Base-by-base conservation (phyloP, 352 stramenopile species). In the Globisporangium camurandrum region DNA sequence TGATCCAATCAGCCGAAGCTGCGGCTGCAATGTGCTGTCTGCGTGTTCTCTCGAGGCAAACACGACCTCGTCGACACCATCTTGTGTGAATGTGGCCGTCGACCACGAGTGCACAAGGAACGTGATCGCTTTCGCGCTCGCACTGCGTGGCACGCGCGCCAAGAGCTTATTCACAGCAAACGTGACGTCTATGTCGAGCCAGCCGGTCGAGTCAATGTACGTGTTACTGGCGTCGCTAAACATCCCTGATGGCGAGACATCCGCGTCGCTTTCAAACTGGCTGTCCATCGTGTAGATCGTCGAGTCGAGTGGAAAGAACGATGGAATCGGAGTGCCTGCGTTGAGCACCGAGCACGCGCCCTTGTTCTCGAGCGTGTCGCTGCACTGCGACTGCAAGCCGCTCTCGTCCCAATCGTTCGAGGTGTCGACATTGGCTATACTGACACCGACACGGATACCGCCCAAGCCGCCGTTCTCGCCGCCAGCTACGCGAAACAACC, bases 141-240 rank as follows among this genome's bases (percentile, higher is more conserved):
- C 51, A 66, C 47, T 43, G 30, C 24, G 51, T 20, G 39, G 17
- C 17, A 56, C 41, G 28, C 59, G 41, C 2, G 70, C 55, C 24
- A 84, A 49, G 24, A 82, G 71, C 12, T 54, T 49, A 54, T 89
- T 89, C 4, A 82, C 19, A 7, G 73, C 66, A n/a, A 62, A 44
- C 10, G 77, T 89, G 22, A 89, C 67, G 39, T 89, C 77, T 39
- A 89, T 71, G 24, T 84, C 69, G 23, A 89, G 27, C 77, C 77
- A 87, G 0, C 71, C 71, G 19, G 62, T 60, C 0, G 62, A 60
- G 14, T 53, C 38, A 4, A 65, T 42, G 39, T 76, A 81, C 23
- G 33, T n/a, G 49, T 86, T 84, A 2, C 49, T 59, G 4, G 40
- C 54, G 16, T 44, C 14, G 38, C 85, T 55, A 36, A 88, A 74